Percentiles rank a stretch among this genome's conserved stretches.
These are phyloP conservation scores for Withania somnifera DNA, from an alignment of 305 asterid species.

Conservation along the genomic window DNA sequence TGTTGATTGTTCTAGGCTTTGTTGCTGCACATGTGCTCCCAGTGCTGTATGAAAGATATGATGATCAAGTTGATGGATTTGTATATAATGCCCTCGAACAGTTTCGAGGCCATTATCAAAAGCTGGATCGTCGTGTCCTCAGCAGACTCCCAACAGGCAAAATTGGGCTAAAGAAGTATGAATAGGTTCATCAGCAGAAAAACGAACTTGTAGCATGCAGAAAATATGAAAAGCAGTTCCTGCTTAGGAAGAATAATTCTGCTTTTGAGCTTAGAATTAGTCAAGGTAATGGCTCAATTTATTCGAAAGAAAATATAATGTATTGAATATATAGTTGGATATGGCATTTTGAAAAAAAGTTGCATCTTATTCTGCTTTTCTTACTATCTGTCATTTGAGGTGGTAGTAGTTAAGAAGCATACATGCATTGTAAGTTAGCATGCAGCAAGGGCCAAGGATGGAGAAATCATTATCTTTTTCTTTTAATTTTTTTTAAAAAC, in stretches of 20 bases:
- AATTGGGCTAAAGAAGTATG: conserved; percentile 42
- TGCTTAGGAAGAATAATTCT: neutral
- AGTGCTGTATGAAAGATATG: conserved; percentile 57
- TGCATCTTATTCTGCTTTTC: neutral
- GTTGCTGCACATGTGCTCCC: conserved; percentile 82
- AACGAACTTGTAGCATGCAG: neutral
- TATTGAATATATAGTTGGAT: neutral
- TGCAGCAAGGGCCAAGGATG: neutral
- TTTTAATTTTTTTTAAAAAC: no score
- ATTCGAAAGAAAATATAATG: neutral
- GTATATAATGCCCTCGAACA: conserved; percentile 30
- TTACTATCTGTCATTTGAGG: neutral
- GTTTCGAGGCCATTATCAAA: conserved; percentile 44
- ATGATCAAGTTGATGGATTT: conserved; percentile 55
- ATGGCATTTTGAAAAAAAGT: neutral
- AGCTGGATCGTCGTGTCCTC: conserved; percentile 51
- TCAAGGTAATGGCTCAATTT: neutral
- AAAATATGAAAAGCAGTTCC: neutral
- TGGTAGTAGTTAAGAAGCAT: neutral
- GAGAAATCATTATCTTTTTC: neutral
- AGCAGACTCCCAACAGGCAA: conserved; percentile 38
- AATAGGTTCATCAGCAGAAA: conserved; percentile 15
- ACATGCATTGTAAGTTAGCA: neutral
- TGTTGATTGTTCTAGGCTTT: conserved; percentile 35
- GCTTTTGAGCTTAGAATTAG: neutral